A percentile compares a stretch with the other conserved stretches of the same genome.
phyloP scores from a whole-genome alignment of 345 rosid genomes.

The Hibiscus syriacus region DNA sequence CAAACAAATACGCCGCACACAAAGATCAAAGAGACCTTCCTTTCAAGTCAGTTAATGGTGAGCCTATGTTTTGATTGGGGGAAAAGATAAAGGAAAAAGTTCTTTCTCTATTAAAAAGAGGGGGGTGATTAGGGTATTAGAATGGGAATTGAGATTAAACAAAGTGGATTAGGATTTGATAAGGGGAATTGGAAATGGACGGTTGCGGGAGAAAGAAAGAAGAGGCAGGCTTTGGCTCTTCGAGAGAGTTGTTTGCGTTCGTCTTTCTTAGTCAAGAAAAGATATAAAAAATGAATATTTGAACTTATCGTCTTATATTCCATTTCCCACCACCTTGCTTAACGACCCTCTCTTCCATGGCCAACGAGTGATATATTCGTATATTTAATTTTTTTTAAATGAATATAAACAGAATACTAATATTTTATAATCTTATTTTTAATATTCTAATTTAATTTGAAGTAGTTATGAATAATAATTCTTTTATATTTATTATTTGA shows the following conservation, averaged over 20 bases:
- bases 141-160: neutral
- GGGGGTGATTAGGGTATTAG: neutral
- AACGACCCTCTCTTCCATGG: neutral
- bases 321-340: constrained; percentile 12
- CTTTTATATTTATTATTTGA: too few relatives aligned
- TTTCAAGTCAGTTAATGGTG: neutral
- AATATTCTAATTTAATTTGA: too few relatives aligned
- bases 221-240: neutral
- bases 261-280: neutral
- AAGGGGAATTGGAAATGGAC: neutral
- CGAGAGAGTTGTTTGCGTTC: neutral
- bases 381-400: too few relatives aligned
- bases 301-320: constrained; percentile 20
- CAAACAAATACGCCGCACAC: neutral
- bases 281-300: constrained; percentile 9
- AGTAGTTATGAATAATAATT: too few relatives aligned
- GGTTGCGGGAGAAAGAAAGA: neutral
- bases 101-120: neutral
- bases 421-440: too few relatives aligned
- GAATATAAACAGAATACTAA: too few relatives aligned
- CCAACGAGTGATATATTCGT: too few relatives aligned
- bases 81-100: neutral
- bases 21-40: neutral
- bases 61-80: neutral
- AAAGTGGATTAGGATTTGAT: neutral